Evolutionary conservation across 192 early-diverging fungal genomes (phyloP).

Genomic region (Linnemannia elongata): DNA sequence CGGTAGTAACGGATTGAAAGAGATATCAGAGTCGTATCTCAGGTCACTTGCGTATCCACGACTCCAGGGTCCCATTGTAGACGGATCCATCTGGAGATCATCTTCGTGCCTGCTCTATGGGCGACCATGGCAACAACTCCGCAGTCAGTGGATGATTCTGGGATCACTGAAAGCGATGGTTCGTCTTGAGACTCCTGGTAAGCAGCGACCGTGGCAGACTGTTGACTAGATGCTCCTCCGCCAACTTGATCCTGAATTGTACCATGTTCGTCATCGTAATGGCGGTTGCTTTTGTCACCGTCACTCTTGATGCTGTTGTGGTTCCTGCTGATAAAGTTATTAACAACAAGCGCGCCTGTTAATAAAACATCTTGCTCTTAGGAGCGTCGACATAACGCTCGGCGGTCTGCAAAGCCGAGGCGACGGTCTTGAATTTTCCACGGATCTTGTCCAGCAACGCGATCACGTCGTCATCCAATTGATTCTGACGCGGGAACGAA

Average conservation of each 20-base stretch:
- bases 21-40: background rate
- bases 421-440: conserved; percentile 66
- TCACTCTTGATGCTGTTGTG: background rate
- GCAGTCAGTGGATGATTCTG: background rate
- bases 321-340: background rate
- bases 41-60: background rate
- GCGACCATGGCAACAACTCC: background rate
- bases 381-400: conserved; percentile 50
- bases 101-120: background rate
- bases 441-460: conserved; percentile 66
- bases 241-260: background rate
- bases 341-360: conserved; percentile 9
- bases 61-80: background rate
- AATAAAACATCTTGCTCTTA: conserved; percentile 57
- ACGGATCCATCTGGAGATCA: background rate
- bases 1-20: background rate
- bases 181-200: background rate
- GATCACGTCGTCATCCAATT: conserved; percentile 62
- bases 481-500: conserved; percentile 64
- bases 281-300: background rate
- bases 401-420: conserved; percentile 55
- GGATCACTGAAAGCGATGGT: background rate
- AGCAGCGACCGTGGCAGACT: background rate
- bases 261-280: background rate
- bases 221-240: background rate